Evolutionary conservation across 352 stramenopile species (phyloP).

Genomic region (Globisporangium parvum): DNA sequence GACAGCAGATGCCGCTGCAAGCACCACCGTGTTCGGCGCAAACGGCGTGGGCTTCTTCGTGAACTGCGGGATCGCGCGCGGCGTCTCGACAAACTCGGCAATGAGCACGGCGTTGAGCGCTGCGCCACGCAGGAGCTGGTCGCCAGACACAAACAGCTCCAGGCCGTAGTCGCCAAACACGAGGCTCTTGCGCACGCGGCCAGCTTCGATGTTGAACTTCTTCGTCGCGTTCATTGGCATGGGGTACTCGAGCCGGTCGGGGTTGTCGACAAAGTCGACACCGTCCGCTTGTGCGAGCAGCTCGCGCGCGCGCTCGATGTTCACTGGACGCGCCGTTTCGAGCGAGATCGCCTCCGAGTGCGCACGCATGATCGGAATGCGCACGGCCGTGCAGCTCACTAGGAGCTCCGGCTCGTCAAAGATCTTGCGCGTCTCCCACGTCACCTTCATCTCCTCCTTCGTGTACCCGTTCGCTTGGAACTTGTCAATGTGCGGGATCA

Average conservation of each 20-base stretch:
- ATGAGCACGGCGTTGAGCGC: constrained; percentile 98
- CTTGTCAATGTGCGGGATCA: constrained; percentile 99
- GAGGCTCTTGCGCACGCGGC: constrained; percentile 90
- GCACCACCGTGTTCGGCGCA: constrained; percentile 24
- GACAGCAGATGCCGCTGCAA: constrained; percentile 27
- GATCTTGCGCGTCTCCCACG: constrained; percentile 98
- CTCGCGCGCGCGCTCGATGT: constrained; percentile 75
- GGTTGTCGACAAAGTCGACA: constrained; percentile 93
- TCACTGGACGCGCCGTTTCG: constrained; percentile 89
- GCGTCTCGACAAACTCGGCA: constrained; percentile 87
- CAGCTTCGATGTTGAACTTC: constrained; percentile 98
- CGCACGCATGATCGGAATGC: constrained; percentile 95
- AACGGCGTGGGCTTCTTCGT: constrained; percentile 45
- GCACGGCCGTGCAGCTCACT: constrained; percentile 93
- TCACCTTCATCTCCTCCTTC: constrained; percentile 99
- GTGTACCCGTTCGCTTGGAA: constrained; percentile 99
- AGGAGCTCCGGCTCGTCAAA: constrained; percentile 83
- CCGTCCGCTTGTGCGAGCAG: constrained; percentile 85
- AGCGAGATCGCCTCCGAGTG: constrained; percentile 96
- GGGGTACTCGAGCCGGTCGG: constrained; percentile 85
- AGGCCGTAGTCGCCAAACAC: constrained; percentile 95
- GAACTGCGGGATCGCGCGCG: constrained; percentile 50
- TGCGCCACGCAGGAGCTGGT: constrained; percentile 95
- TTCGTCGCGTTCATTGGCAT: constrained; percentile 97
- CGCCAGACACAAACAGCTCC: constrained; percentile 97